Evolutionary conservation across 352 stramenopile genomes (phyloP), one percentile per base, ranked within the genome.

Genomic region (Globisporangium spiculum): DNA sequence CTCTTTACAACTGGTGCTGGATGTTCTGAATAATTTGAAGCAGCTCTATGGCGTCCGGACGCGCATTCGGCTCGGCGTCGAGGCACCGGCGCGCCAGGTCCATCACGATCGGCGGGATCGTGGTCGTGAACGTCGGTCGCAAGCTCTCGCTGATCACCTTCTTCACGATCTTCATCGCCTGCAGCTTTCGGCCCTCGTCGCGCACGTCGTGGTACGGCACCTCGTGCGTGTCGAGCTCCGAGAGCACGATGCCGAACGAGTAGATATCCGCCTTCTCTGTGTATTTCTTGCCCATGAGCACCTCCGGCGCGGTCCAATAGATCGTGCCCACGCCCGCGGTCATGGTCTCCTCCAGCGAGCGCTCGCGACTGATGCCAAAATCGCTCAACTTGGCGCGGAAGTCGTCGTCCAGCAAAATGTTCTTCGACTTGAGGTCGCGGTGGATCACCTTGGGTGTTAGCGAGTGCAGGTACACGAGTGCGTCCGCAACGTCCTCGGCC

Each of bases 91-190:
- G 72, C 9, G 83, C 84, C 22, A 96, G 68, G 46, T 89, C 79
- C 30, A 79, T 76, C 12, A 96, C 83, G 6, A 80, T 73, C 30
- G 60, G 32, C n/a, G 88, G 88, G 38, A 82, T 90, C 7, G 75
- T 72, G 0, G 67, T 32, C 20, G 75, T 78, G 55, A 96, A 90
- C 55, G 85, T 82, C 38, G 86, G 86, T n/a, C 84, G 81, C 56
- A 93, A 54, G 34, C 82, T 79, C 41, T 89, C 74, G 68, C 80
- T 73, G 65, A 92, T 90, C 63, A 96, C 88, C 75, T 91, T 86
- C 67, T 94, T 81, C 61, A 93, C 82, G 59, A 96, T 89, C 73
- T 93, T 92, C 83, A 93, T 94, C 18, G 81, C 81, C 66, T 93
- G 84, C 53, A 94, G 70, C 65, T 92, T 88, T 68, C 90, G 89